Base-by-base conservation (phyloP, 1,284 basidiomycete species). In the Chondrostereum purpureum region DNA sequence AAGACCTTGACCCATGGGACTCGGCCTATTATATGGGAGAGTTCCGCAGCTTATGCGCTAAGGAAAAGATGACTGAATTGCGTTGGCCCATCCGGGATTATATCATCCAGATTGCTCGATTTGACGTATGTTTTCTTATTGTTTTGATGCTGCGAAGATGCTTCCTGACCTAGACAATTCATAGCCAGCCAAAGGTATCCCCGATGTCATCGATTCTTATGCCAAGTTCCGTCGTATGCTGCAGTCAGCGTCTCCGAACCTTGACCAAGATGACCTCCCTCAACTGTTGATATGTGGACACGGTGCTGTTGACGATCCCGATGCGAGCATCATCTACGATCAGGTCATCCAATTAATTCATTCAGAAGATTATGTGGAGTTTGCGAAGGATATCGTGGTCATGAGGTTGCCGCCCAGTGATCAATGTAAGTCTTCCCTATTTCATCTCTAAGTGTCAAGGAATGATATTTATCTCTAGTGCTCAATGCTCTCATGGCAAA, bases 221-320 rank as follows among this genome's bases (percentile, higher is more conserved):
- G 73, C 77, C 53, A 77, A 78, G 58, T 82, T 92, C 73, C 78
- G 89, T 53, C 70, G 75, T 50, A 67, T 82, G 33, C 69, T 90
- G 46, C 66, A 69, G 47, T 55, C 64, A 35, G 62, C 58, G 5
- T 55, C 68, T 10, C 67, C 70, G 39, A 72, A 75, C 22, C 53
- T 73, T 36, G 52, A 60, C 16, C 66, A 71, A 17, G 72, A 79
- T 6, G 75, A 86, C 39, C 69, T 71, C n/a, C 88, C 89, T 43
- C 88, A 91, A 62, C 64, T 93, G 51, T 72, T 93, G 57, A 67
- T 92, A 52, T 90, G 88, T 60, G 90, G 90, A 22, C 90, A 93
- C 57, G 90, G 89, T 47, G 86, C 86, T 19, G 88, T 92, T 44
- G 86, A 91, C 55, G 90, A 90, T 61, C 87, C 87, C 16, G 84